Evolutionary conservation across 2,329 filamentous ascomycete species (phyloP), one percentile per base, ranked within the genome.

Genomic region (Penicillium sp.): DNA sequence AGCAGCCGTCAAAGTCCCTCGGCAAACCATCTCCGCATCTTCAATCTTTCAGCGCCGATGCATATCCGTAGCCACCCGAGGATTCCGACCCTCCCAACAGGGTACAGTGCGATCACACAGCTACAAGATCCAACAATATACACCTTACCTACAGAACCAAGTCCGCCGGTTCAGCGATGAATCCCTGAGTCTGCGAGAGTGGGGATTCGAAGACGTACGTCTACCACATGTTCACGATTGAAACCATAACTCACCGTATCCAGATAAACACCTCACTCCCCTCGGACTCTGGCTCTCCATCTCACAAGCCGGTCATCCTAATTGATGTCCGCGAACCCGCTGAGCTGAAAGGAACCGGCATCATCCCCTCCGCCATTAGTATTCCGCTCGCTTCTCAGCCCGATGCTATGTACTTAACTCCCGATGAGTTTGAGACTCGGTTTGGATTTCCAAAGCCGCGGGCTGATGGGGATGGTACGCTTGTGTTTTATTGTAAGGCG

Each of bases 401-500:
- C 1, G 89, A 96, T 67, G 85, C 85, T 49, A 83, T 94, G 61
- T 85, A 89, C 67, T 77, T 96, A 6, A 66, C 76, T 0, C 75
- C 77, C 0, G 85, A 87, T 10, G 89, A 95, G 54, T 97, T 97
- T 63, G 79, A 86, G 63, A 87, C 89, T 50, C 74, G 84, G 13
- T 90, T 89, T 68, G 90, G 89, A 3, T 95, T 86, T 62, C 71
- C 77, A 49, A 86, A 87, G 50, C 90, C 85, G 0, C 59, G 61
- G 2, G 73, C 73, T 49, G 75, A 80, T 26, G 74, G 80, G 54
- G 67, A 56, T 3, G 58, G 54, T 20, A 36, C 54, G 36, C 59
- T 95, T 11, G 77, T 97, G 3, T 93, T 97, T 62, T 97, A 95
- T 69, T 98, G 93, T 72, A 94, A 89, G 73, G 84, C 90, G 0